phyloP scores from a whole-genome alignment of 2,329 filamentous ascomycete genomes.

The Elsinoe fawcettii region DNA sequence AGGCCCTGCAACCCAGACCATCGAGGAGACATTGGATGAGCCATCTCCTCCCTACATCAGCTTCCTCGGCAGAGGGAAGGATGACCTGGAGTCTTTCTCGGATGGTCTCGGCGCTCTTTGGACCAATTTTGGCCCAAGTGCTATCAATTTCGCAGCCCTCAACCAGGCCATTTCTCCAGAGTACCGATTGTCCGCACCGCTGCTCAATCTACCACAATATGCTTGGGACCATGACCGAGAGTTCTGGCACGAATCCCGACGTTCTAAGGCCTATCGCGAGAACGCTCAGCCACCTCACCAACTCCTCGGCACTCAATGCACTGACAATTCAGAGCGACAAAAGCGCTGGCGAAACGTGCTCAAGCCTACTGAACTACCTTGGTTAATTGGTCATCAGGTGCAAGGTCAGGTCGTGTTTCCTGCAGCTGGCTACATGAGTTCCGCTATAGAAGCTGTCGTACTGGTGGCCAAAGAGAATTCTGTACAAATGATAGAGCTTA shows the following conservation, averaged over 20 bases:
- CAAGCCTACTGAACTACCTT: constrained; percentile 24
- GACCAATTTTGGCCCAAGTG: no score
- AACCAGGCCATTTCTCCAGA: no score
- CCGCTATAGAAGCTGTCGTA: constrained; percentile 21
- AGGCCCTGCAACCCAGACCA: constrained; percentile 11
- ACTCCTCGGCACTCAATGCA: not conserved
- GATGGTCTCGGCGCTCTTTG: no score
- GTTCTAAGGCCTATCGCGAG: not conserved
- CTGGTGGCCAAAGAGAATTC: not conserved
- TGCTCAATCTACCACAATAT: not conserved
- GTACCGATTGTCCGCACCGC: not conserved
- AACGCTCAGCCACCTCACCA: not conserved
- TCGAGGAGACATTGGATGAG: no score
- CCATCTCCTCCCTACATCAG: no score
- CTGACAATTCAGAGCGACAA: not conserved
- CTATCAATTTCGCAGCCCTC: no score
- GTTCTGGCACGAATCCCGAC: not conserved
- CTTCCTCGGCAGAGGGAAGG: no score
- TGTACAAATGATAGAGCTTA: no score
- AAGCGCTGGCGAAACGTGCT: constrained; percentile 25
- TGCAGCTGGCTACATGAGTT: constrained; percentile 21
- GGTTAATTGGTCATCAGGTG: constrained; percentile 30
- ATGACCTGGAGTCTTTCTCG: no score
- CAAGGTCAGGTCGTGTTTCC: constrained; percentile 28
- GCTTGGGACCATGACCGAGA: not conserved